Conservation (phyloP, 192 early-diverging fungal genomes). For the Coemansia sp. region DNA sequence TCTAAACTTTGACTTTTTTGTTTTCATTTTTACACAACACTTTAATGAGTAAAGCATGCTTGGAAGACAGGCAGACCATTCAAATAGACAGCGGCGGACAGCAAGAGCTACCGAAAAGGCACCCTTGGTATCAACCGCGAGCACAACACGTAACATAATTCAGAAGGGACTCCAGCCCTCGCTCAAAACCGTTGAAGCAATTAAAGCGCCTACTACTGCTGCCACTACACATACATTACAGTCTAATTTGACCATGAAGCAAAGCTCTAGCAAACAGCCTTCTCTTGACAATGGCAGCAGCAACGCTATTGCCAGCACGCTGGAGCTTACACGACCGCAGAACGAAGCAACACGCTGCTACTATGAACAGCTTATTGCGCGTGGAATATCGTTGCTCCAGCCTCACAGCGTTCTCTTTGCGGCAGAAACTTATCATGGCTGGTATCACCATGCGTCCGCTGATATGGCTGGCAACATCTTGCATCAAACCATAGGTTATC, state of each 20-base stretch:
- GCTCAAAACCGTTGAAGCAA: slow-evolving; percentile 9
- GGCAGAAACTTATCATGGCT: slow-evolving; percentile 50
- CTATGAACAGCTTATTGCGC: slow-evolving; percentile 47
- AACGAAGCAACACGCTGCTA: slow-evolving; percentile 29
- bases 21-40: neutral
- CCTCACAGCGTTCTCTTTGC: slow-evolving; percentile 42
- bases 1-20: neutral
- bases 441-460: slow-evolving; percentile 31
- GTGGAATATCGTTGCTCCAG: slow-evolving; percentile 42
- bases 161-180: neutral
- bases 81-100: slow-evolving; percentile 20
- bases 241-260: neutral
- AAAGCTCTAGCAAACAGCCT: neutral
- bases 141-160: slow-evolving; percentile 1
- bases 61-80: slow-evolving; percentile 18
- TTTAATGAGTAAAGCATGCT: slow-evolving; percentile 17
- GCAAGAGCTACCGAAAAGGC: neutral
- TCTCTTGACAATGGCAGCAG: slow-evolving; percentile 2
- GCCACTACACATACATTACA: neutral
- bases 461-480: slow-evolving; percentile 40
- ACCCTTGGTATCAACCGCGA: neutral
- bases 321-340: slow-evolving; percentile 22
- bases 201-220: neutral
- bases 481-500: slow-evolving; percentile 30
- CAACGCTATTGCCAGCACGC: neutral